Evolutionary conservation across 257 asterid genomes (phyloP), one percentile per base, ranked within the genome.

Genomic region (Solanum chilense): DNA sequence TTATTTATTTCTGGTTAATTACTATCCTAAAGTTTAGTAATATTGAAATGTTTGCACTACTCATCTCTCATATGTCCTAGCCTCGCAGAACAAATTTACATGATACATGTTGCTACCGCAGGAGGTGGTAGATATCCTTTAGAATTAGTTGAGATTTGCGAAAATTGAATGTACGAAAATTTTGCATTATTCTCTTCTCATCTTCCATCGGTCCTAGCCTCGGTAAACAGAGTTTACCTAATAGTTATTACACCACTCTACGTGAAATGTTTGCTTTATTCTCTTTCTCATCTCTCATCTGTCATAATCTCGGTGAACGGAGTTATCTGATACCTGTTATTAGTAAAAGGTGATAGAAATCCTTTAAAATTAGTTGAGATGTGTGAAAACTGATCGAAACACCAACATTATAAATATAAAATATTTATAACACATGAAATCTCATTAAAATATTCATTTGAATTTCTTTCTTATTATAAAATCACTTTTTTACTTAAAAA

Each of bases 221-320:
- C 2, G 12, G 2, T 52, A 11, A 7, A 56, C 0, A 56, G 2
- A 56, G 2, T 56, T 56, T 0, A 56, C 11, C 20, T 52, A 4
- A 52, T 7, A 52, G n/a, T 0, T 52, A 0, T 18, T 52, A 1
- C 25, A 1, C 1, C 1, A 56, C 12, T 56, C 39, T 37, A 0
- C 6, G 39, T 0, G 2, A 37, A 37, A 37, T 37, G 39, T 37
- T 5, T 6, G 39, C 0, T 0, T 37, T 37, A 37, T 37, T 64
- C 33, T 64, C 70, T n/a, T n/a, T 52, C 62, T 52, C 23, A 52
- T 52, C 11, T 56, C 64, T 20, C 64, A 56, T 56, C 0, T 18
- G 0, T 20, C 1, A 5, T 56, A 56, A 25, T 0, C n/a, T 56
- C 2, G 1, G 1, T 56, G 12, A 3, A 56, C 1, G 20, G 1